Evolutionary conservation across 495 filamentous ascomycete species (phyloP).

Genomic region (Lindgomyces ingoldianus): DNA sequence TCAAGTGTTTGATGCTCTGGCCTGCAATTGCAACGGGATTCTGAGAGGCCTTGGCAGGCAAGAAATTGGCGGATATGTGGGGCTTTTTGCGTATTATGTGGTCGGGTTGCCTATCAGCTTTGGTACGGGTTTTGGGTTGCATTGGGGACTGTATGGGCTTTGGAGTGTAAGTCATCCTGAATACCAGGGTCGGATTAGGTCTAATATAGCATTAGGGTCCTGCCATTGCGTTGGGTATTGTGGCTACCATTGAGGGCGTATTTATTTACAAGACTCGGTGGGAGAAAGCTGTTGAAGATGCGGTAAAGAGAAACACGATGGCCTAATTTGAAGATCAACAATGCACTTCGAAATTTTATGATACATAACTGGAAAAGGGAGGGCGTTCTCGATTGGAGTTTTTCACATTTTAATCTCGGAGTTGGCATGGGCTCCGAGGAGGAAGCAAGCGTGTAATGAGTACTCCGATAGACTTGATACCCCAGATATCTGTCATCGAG

Average conservation of each 20-base stretch:
- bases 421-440: not conserved
- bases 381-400: not conserved
- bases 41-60: conserved; percentile 83
- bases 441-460: not conserved
- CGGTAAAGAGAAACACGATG: too few relatives aligned
- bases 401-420: not conserved
- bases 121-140: conserved; percentile 62
- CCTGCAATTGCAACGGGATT: conserved; percentile 76
- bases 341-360: too few relatives aligned
- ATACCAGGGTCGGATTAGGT: not conserved
- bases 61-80: conserved; percentile 84
- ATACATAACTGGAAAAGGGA: too few relatives aligned
- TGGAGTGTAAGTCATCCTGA: conserved; percentile 59
- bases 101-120: conserved; percentile 84
- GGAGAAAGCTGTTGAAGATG: conserved; percentile 71
- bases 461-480: conserved; percentile 18
- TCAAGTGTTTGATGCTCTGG: conserved; percentile 82
- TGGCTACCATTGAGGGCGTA: conserved; percentile 63
- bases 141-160: conserved; percentile 57
- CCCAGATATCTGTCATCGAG: not conserved
- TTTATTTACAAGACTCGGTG: conserved; percentile 70
- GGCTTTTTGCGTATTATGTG: conserved; percentile 79
- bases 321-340: too few relatives aligned
- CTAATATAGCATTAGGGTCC: conserved; percentile 36
- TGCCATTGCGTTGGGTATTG: conserved; percentile 46